Conservation (phyloP, 164 flowering plant genomes). For the Chimonanthus praecox region DNA sequence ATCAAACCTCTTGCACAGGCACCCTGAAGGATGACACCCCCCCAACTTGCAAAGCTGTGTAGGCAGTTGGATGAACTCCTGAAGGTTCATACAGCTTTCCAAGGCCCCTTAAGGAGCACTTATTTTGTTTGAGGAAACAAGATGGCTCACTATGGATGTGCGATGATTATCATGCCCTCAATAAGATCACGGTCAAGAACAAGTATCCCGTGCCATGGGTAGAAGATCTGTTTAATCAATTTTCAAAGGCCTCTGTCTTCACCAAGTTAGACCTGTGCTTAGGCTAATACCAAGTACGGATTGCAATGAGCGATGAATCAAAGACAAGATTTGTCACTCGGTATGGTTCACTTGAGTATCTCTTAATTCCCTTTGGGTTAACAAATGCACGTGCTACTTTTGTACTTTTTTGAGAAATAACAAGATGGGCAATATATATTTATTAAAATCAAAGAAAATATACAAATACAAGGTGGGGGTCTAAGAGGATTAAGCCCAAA, state of each 20-base stretch:
- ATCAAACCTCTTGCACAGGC: too few relatives aligned
- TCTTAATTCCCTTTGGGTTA: conserved; percentile 11
- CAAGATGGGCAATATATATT: too few relatives aligned
- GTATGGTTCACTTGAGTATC: conserved; percentile 14
- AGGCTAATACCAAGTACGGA: conserved; percentile 18
- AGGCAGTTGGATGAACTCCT: too few relatives aligned
- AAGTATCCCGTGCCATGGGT: conserved; percentile 12
- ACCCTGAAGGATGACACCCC: too few relatives aligned
- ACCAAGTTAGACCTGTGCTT: conserved; percentile 16
- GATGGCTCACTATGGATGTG: conserved; percentile 9
- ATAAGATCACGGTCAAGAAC: conserved; percentile 8
- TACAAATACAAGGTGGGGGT: too few relatives aligned
- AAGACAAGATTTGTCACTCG: conserved; percentile 9
- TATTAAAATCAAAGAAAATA: too few relatives aligned
- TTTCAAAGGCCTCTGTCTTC: conserved; percentile 2
- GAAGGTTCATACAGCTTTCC: too few relatives aligned
- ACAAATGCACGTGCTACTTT: conserved; percentile 8
- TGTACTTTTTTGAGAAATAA: too few relatives aligned
- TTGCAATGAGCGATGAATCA: conserved; percentile 12
- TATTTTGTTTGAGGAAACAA: conserved; percentile 3
- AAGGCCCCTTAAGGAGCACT: conserved; percentile 1
- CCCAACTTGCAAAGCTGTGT: too few relatives aligned
- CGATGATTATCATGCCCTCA: conserved; percentile 8
- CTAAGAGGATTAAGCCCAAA: too few relatives aligned
- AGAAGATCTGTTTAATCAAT: neutral